A percentile compares a stretch with the other conserved stretches of the same genome.
Conservation (phyloP, 352 stramenopile genomes). For the Pythium aphanidermatum region DNA sequence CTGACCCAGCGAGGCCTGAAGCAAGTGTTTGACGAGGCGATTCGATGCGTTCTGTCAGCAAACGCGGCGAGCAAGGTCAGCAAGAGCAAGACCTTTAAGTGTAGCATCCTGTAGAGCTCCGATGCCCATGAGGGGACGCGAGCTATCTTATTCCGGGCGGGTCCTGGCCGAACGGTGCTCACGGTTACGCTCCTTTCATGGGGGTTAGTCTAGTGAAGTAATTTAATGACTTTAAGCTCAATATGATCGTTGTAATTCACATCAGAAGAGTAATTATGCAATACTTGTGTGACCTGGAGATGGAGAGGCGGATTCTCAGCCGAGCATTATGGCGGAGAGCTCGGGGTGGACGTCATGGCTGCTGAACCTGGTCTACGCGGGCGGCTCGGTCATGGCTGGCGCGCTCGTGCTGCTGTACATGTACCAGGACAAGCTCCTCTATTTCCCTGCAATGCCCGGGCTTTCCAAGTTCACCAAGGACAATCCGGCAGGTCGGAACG, state of each 20-base stretch:
- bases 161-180: too few species aligned
- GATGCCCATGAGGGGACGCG: too few species aligned
- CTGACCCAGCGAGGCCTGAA: slow-evolving; percentile 93
- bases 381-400: slow-evolving; percentile 47
- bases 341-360: slow-evolving; percentile 49
- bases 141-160: slow-evolving; percentile 9
- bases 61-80: slow-evolving; percentile 35
- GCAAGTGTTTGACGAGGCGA: slow-evolving; percentile 92
- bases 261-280: too few species aligned
- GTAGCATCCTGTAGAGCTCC: slow-evolving; percentile 73
- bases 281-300: too few species aligned
- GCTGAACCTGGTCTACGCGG: slow-evolving; percentile 53
- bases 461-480: slow-evolving; percentile 76
- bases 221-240: slow-evolving; percentile 21
- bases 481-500: slow-evolving; percentile 51
- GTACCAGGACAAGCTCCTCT: slow-evolving; percentile 79
- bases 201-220: slow-evolving; percentile 18
- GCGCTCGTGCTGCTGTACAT: slow-evolving; percentile 70
- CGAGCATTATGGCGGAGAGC: slow-evolving; percentile 37
- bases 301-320: too few species aligned
- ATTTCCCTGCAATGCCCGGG: slow-evolving; percentile 75
- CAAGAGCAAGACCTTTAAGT: slow-evolving; percentile 22
- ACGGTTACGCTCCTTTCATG: neutral
- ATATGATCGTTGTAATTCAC: too few species aligned
- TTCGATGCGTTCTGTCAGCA: slow-evolving; percentile 84